Base-by-base conservation (phyloP, 345 rosid species). In the Limnanthes douglasii region DNA sequence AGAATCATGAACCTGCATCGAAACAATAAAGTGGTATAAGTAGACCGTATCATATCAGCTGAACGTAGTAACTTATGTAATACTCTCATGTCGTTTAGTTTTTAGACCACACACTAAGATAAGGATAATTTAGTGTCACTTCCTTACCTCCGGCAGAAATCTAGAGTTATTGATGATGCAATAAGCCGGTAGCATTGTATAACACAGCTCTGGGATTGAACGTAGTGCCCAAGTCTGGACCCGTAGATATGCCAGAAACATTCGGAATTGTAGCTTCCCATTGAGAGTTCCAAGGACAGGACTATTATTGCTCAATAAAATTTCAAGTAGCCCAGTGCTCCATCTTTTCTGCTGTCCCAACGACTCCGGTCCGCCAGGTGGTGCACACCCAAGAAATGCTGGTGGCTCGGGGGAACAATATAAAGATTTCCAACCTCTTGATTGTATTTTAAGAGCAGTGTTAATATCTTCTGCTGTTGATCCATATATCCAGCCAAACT, bases 401-500 rank as follows among this genome's bases (percentile, higher is more conserved):
- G 50, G 56, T 5, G 64, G 68, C 0, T 66, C 3, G 0, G 61
- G 74, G 0, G 21, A 3, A 5, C 32, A 44, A 0, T n/a, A 26
- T 1, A 7, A 7, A 3, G 68, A 24, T 19, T 25, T 51, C 73
- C 75, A 75, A 2, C 71, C 75, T 34, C 45, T 57, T 1, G 21
- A 4, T 1, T 70, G 75, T 20, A 74, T 61, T 19, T 0, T 3
- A 3, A 70, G 11, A 3, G 76, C 71, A 0, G 86, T 76, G 0
- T 60, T 29, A 6, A 60, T 0, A 17, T 72, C 86, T 56, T 75
- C 74, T 4, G 67, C 15, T 0, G 32, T 5, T 8, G 85, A 53
- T 17, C 74, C 86, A 28, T 75, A 71, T 12, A 52, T 49, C 71
- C 58, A 66, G 1, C 86, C 77, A 10, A 57, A 10, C 74, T 68